A percentile compares a stretch with the other conserved stretches of the same genome.
These are phyloP conservation scores for Hemileia vastatrix DNA, from an alignment of 1,284 basidiomycete genomes.

Conservation along the genomic window DNA sequence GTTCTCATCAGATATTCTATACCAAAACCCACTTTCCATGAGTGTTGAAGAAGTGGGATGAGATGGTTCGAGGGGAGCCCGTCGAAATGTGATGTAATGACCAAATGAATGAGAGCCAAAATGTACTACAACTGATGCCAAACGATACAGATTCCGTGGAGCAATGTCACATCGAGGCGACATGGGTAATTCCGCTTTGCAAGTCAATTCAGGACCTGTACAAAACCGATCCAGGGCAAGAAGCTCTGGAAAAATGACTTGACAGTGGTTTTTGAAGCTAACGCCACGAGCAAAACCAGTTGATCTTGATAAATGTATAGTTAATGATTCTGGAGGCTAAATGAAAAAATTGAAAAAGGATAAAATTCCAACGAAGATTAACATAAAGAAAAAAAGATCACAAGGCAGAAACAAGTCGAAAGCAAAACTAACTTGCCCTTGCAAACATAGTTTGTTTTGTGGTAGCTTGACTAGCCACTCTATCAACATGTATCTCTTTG, in stretches of 20 bases:
- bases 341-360: slow-evolving; percentile 25
- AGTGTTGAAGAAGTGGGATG: slow-evolving; percentile 43
- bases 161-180: slow-evolving; percentile 26
- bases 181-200: slow-evolving; percentile 25
- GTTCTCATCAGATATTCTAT: slow-evolving; percentile 71
- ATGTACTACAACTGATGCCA: slow-evolving; percentile 74
- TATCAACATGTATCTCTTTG: slow-evolving; percentile 47
- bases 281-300: slow-evolving; percentile 62
- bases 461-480: slow-evolving; percentile 60
- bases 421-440: slow-evolving; percentile 51
- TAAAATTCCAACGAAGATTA: too few species aligned
- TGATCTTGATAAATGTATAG: slow-evolving; percentile 76
- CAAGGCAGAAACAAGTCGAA: slow-evolving; percentile 23
- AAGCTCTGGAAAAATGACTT: slow-evolving; percentile 69
- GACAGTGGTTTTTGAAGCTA: slow-evolving; percentile 67
- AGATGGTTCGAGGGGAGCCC: slow-evolving; percentile 59
- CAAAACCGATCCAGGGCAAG: slow-evolving; percentile 76
- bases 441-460: slow-evolving; percentile 81
- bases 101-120: slow-evolving; percentile 80
- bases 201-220: slow-evolving; percentile 58
- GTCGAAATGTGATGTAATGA: slow-evolving; percentile 79
- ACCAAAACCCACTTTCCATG: slow-evolving; percentile 58
- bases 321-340: slow-evolving; percentile 69
- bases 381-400: slow-evolving; percentile 24
- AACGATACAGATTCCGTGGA: slow-evolving; percentile 60